Evolutionary conservation across 306 rosid genomes (phyloP).

Genomic region (Castanospermum australe): DNA sequence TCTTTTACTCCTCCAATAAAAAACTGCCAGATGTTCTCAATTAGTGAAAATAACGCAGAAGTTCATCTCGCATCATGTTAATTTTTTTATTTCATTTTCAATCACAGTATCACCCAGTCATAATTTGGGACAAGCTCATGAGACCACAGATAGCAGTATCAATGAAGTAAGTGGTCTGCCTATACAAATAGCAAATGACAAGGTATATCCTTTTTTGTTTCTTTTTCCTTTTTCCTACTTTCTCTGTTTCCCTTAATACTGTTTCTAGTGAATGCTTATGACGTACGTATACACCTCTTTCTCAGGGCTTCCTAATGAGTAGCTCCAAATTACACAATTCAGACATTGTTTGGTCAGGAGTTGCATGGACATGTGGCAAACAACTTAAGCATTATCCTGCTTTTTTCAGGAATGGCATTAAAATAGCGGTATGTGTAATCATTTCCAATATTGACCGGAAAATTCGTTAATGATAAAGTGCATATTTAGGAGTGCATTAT

Average conservation of each 20-base stretch:
- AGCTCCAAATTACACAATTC: conserved; percentile 59
- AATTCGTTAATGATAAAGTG: no score
- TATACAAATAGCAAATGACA: conserved; percentile 40
- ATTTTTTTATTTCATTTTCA: neutral
- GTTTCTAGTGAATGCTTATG: conserved; percentile 16
- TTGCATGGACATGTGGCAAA: conserved; percentile 90
- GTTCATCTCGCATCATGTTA: neutral
- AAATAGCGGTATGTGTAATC: conserved; percentile 52
- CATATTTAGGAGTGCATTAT: no score
- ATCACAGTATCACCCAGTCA: conserved; percentile 51
- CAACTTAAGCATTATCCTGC: conserved; percentile 91
- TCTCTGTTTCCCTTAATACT: neutral
- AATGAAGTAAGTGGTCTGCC: conserved; percentile 39
- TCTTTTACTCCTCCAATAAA: no score
- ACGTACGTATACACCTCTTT: conserved; percentile 22
- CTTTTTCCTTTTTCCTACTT: neutral
- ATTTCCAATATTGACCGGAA: no score
- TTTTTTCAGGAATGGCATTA: conserved; percentile 84
- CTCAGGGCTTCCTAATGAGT: conserved; percentile 57
- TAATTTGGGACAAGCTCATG: conserved; percentile 43
- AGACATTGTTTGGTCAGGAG: conserved; percentile 93
- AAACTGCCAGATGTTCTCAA: neutral
- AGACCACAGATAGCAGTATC: conserved; percentile 39
- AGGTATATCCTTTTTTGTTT: conserved; percentile 38
- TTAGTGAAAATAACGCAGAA: conserved; percentile 8